These are phyloP conservation scores for Chlorella sp. DNA, from an alignment of 139 green algal species.

Conservation along the genomic window DNA sequence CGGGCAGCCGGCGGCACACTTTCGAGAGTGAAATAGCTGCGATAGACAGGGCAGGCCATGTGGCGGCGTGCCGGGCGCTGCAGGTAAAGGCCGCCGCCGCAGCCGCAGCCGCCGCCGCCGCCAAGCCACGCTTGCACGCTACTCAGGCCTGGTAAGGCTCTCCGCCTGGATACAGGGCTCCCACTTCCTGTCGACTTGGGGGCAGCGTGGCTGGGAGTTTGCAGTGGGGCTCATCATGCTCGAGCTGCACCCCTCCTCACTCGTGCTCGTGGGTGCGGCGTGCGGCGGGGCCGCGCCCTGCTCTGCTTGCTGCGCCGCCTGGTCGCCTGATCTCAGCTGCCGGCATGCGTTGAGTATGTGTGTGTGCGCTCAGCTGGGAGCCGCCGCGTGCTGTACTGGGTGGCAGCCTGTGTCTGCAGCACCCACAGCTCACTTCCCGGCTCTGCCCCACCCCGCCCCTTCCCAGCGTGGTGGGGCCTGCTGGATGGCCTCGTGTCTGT, in stretches of 20 bases:
- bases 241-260: conserved; percentile 55
- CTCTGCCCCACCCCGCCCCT: too few relatives aligned
- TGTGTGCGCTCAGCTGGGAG: too few relatives aligned
- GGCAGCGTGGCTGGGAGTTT: conserved; percentile 72
- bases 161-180: conserved; percentile 27
- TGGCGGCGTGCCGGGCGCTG: conserved; percentile 1
- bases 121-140: neutral
- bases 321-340: too few relatives aligned
- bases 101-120: neutral
- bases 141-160: neutral
- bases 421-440: too few relatives aligned
- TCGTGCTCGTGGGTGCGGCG: conserved; percentile 52
- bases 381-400: too few relatives aligned
- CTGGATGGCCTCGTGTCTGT: conserved; percentile 57
- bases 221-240: conserved; percentile 66
- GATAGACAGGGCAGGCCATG: neutral
- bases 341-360: too few relatives aligned
- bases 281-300: too few relatives aligned
- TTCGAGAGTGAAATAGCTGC: neutral
- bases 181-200: conserved; percentile 58
- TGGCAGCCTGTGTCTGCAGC: too few relatives aligned
- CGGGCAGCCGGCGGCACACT: neutral
- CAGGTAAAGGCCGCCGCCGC: neutral
- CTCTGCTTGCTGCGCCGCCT: too few relatives aligned
- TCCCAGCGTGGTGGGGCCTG: conserved; percentile 57